A percentile compares a stretch with the other conserved stretches of the same genome.
Evolutionary conservation across 352 stramenopile genomes (phyloP).

Genomic region (Pythium aquatile): DNA sequence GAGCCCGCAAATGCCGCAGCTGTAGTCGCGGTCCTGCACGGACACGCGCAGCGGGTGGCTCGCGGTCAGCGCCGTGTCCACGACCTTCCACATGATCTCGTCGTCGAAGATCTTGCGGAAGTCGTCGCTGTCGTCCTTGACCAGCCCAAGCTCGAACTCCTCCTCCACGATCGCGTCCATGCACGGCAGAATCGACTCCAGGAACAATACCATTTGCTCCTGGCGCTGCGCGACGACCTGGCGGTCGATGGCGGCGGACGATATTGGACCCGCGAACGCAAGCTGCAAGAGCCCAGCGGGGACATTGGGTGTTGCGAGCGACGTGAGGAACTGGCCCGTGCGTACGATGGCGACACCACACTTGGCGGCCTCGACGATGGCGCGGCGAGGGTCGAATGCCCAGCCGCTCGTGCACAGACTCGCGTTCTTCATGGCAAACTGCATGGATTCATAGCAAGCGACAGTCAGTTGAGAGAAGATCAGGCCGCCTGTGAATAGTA

Average conservation of each 20-base stretch:
- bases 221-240: slow-evolving; percentile 60
- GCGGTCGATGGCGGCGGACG: slow-evolving; percentile 41
- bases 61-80: slow-evolving; percentile 50
- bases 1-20: slow-evolving; percentile 60
- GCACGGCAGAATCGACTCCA: slow-evolving; percentile 77
- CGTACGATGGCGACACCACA: slow-evolving; percentile 58
- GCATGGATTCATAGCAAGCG: not conserved
- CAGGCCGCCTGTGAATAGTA: not conserved
- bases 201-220: slow-evolving; percentile 78
- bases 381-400: slow-evolving; percentile 68
- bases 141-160: slow-evolving; percentile 58
- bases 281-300: slow-evolving; percentile 43
- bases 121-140: slow-evolving; percentile 68
- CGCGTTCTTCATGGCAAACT: slow-evolving; percentile 86
- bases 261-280: slow-evolving; percentile 39
- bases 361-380: slow-evolving; percentile 68
- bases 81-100: slow-evolving; percentile 67
- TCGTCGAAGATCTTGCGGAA: slow-evolving; percentile 76
- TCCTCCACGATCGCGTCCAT: slow-evolving; percentile 78
- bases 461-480: not conserved
- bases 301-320: slow-evolving; percentile 32
- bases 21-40: slow-evolving; percentile 37
- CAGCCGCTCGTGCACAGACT: slow-evolving; percentile 58
- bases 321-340: slow-evolving; percentile 70
- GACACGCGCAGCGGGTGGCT: slow-evolving; percentile 3